phyloP scores from a whole-genome alignment of 108 stramenopile genomes.

The Phaeodactylum tricornutum region DNA sequence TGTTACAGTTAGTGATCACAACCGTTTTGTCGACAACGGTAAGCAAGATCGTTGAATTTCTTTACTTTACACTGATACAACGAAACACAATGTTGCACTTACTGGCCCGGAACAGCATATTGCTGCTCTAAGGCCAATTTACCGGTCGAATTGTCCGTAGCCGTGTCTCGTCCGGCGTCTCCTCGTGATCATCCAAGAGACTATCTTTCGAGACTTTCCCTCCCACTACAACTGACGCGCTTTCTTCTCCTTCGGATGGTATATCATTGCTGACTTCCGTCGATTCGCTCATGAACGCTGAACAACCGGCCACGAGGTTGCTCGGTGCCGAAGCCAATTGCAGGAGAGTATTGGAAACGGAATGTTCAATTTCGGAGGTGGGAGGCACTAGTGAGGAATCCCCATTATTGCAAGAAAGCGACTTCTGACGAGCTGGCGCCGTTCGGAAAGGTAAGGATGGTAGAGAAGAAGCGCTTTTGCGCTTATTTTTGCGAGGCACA shows the following conservation, averaged over 20 bases:
- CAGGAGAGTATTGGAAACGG: slow-evolving; percentile 3
- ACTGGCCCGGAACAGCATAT: too few relatives aligned
- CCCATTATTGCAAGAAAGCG: not conserved
- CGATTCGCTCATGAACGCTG: not conserved
- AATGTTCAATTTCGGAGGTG: slow-evolving; percentile 3
- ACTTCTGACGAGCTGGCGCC: not conserved
- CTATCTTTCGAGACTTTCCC: slow-evolving; percentile 1
- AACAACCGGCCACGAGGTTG: not conserved
- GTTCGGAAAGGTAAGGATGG: not conserved
- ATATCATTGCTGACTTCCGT: too few relatives aligned
- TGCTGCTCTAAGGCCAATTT: too few relatives aligned
- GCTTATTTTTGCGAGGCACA: not conserved
- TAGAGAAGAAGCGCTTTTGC: not conserved
- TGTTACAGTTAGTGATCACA: too few relatives aligned
- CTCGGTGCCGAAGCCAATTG: not conserved
- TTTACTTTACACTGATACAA: too few relatives aligned
- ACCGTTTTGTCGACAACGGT: too few relatives aligned
- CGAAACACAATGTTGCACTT: too few relatives aligned
- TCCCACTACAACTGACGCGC: too few relatives aligned
- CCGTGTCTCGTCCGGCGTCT: slow-evolving; percentile 21
- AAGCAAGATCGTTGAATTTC: too few relatives aligned
- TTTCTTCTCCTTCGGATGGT: too few relatives aligned
- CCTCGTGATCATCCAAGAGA: slow-evolving; percentile 31
- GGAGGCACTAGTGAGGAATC: not conserved
- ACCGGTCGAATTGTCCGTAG: too few relatives aligned